A percentile compares a stretch with the other conserved stretches of the same genome.
Conservation (phyloP, 2,329 filamentous ascomycete species). For the Colletotrichum godetiae region DNA sequence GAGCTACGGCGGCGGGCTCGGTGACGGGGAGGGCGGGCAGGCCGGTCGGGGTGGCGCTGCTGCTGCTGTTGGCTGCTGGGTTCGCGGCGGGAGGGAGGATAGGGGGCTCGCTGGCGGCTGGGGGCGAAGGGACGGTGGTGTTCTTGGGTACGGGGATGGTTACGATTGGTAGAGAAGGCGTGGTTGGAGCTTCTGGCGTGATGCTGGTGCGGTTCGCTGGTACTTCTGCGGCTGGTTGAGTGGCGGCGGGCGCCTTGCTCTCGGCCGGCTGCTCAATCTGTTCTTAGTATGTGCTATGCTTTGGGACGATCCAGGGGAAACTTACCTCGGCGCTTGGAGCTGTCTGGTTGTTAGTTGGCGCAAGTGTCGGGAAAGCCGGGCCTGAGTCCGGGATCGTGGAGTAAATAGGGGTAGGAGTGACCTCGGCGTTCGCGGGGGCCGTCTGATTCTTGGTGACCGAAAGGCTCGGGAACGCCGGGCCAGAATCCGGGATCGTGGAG, state of each 20-base stretch:
- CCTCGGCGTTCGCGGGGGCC: background rate
- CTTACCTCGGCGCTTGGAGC: background rate
- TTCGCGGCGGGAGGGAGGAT: background rate
- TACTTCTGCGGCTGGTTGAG: background rate
- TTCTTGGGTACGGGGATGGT: background rate
- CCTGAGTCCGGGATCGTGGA: background rate
- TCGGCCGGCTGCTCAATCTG: background rate
- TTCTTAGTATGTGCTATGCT: background rate
- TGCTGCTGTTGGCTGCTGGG: background rate
- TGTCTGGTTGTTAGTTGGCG: conserved; percentile 18
- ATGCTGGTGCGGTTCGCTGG: conserved; percentile 19
- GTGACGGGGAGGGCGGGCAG: conserved; percentile 12
- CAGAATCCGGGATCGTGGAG: background rate
- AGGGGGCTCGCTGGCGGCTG: background rate
- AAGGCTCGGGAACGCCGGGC: background rate
- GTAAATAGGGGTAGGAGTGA: background rate
- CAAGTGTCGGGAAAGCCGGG: background rate
- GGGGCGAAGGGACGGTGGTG: background rate
- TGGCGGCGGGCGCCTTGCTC: background rate
- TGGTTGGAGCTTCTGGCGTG: conserved; percentile 15
- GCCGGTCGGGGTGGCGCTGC: background rate
- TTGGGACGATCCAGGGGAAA: background rate
- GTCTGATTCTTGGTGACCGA: background rate
- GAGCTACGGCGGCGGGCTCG: conserved; percentile 7
- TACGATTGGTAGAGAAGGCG: background rate